These are phyloP conservation scores for Alternaria panax DNA, from an alignment of 2,329 filamentous ascomycete genomes.

Conservation along the genomic window DNA sequence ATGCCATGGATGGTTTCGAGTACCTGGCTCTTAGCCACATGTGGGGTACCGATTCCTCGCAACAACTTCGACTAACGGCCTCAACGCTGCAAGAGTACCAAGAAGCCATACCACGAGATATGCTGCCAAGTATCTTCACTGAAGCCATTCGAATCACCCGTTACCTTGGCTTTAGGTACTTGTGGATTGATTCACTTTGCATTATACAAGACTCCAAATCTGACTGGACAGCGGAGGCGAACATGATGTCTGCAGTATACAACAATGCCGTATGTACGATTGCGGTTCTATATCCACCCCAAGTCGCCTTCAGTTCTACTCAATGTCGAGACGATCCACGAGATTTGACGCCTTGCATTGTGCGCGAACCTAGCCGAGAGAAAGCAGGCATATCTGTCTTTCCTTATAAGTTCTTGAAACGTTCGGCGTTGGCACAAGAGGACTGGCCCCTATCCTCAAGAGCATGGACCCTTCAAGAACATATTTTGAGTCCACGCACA, in stretches of 20 bases:
- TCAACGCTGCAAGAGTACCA: neutral
- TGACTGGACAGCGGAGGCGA: constrained; percentile 21
- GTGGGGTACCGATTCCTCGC: constrained; percentile 8
- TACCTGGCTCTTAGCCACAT: constrained; percentile 22
- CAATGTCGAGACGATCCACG: constrained; percentile 5
- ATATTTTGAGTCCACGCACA: constrained; percentile 20
- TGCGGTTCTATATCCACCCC: constrained; percentile 8
- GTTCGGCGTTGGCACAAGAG: neutral
- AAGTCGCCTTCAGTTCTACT: neutral
- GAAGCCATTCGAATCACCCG: constrained; percentile 26
- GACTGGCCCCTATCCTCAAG: constrained; percentile 1
- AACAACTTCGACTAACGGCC: neutral
- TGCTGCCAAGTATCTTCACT: constrained; percentile 16
- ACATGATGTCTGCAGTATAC: constrained; percentile 20
- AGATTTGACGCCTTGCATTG: constrained; percentile 11
- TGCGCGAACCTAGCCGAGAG: neutral
- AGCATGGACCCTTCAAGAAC: constrained; percentile 25
- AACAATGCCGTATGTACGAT: constrained; percentile 20
- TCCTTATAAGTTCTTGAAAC: neutral
- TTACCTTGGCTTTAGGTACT: constrained; percentile 18
- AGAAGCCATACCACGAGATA: neutral
- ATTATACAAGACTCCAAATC: constrained; percentile 22
- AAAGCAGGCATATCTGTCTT: neutral
- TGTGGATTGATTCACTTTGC: constrained; percentile 35
- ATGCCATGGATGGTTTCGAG: neutral